phyloP scores from a whole-genome alignment of 768 basidiomycete species.

The Tricholoma terreum region DNA sequence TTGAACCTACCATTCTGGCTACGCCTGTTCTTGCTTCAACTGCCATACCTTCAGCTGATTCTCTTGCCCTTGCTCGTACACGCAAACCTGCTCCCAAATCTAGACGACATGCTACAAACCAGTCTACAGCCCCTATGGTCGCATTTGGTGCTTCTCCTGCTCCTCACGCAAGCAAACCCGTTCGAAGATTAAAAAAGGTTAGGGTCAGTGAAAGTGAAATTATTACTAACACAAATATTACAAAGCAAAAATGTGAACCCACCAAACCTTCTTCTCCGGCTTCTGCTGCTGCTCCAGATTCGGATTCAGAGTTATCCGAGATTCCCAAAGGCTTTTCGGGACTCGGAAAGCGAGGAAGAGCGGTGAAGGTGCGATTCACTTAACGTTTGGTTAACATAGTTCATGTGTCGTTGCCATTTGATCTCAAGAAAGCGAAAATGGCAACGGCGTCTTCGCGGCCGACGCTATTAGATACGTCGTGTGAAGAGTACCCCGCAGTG shows the following conservation, averaged over 20 bases:
- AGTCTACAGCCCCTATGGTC: too few species aligned
- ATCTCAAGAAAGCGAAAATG: not conserved
- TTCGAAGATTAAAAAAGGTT: too few species aligned
- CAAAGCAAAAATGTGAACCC: too few species aligned
- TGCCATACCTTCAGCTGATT: not conserved
- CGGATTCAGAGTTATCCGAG: conserved; percentile 14
- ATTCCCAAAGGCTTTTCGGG: not conserved
- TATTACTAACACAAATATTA: too few species aligned
- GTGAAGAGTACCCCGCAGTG: too few species aligned
- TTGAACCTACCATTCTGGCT: not conserved
- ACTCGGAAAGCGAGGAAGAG: conserved; percentile 14
- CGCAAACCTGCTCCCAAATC: not conserved
- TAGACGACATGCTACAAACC: not conserved
- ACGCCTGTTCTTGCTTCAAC: not conserved
- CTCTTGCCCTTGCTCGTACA: not conserved
- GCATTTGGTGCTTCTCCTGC: too few species aligned
- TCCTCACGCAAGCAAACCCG: too few species aligned
- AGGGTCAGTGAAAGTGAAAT: too few species aligned
- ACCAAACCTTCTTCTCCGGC: conserved; percentile 4
- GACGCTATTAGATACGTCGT: too few species aligned
- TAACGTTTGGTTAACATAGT: conserved; percentile 12
- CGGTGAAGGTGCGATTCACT: not conserved
- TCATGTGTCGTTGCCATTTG: not conserved
- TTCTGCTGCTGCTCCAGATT: conserved; percentile 1
- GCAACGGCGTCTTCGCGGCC: not conserved